Conservation (phyloP, 2,329 filamentous ascomycete genomes). For the Stachybotrys chlorohalonatus region DNA sequence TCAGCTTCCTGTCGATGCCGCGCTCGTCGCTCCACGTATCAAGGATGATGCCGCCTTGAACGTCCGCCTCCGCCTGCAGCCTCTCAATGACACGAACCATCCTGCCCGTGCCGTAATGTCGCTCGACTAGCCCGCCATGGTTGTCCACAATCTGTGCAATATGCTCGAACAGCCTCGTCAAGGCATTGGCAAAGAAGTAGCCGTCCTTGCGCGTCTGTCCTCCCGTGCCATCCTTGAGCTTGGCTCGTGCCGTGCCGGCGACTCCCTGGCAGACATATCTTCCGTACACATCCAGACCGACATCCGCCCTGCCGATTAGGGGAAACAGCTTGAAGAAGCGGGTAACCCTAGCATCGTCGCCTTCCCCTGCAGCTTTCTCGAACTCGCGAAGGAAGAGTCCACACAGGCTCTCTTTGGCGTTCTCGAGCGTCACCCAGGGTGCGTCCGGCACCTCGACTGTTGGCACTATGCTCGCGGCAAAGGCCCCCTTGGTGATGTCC, state of each 20-base stretch:
- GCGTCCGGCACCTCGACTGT: constrained; percentile 92
- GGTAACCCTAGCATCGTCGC: constrained; percentile 83
- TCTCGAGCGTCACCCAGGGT: constrained; percentile 77
- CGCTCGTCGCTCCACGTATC: constrained; percentile 94
- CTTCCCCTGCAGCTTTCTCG: constrained; percentile 78
- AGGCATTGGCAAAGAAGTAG: constrained; percentile 83
- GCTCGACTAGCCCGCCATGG: constrained; percentile 82
- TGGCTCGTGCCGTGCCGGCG: constrained; percentile 70
- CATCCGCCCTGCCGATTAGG: constrained; percentile 78
- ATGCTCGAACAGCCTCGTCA: constrained; percentile 93
- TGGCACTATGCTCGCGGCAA: constrained; percentile 87
- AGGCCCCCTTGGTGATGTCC: constrained; percentile 71
- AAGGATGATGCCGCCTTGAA: constrained; percentile 90
- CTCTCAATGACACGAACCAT: constrained; percentile 93
- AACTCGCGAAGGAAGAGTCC: constrained; percentile 89
- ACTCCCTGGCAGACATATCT: constrained; percentile 95
- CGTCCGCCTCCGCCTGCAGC: constrained; percentile 87
- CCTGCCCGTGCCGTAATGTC: constrained; percentile 85
- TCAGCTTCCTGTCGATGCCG: constrained; percentile 73
- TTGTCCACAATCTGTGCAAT: constrained; percentile 94
- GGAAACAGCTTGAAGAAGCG: constrained; percentile 98
- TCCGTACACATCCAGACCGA: constrained; percentile 90
- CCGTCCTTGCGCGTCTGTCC: constrained; percentile 50
- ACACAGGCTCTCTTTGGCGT: constrained; percentile 82
- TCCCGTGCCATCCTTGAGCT: constrained; percentile 60